Evolutionary conservation across 192 early-diverging fungal genomes (phyloP).

Genomic region (Mortierella antarctica): DNA sequence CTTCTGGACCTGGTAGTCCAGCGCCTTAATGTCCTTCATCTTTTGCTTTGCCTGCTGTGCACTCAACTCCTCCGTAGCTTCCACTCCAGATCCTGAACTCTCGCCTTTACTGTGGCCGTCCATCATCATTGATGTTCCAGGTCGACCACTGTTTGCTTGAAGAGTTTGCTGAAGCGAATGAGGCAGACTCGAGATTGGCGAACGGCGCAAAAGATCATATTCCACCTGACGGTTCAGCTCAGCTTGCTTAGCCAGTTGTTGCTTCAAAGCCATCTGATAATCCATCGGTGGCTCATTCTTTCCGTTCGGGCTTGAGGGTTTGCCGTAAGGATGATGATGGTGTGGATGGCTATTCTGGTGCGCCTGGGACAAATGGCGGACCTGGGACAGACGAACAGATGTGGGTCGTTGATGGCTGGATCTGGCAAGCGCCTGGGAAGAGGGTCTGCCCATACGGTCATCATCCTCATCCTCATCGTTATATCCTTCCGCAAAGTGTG

Average conservation of each 20-base stretch:
- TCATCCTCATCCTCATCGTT: slow-evolving; percentile 10
- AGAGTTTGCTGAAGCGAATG: slow-evolving; percentile 49
- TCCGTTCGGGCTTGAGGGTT: slow-evolving; percentile 33
- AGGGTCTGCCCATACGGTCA: slow-evolving; percentile 8
- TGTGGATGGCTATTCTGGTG: slow-evolving; percentile 54
- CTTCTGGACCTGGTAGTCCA: slow-evolving; percentile 53
- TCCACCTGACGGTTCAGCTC: slow-evolving; percentile 53
- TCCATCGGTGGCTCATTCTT: slow-evolving; percentile 46
- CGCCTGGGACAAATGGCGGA: slow-evolving; percentile 43
- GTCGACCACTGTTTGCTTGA: slow-evolving; percentile 17
- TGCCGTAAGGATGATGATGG: slow-evolving; percentile 50
- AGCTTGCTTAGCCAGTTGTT: slow-evolving; percentile 41
- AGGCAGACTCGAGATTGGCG: slow-evolving; percentile 42
- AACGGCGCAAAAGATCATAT: slow-evolving; percentile 47
- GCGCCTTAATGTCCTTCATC: slow-evolving; percentile 48
- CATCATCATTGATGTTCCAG: neutral
- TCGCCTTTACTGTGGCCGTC: neutral
- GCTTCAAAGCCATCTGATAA: slow-evolving; percentile 48
- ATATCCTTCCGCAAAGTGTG: slow-evolving; percentile 47
- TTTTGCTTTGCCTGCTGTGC: slow-evolving; percentile 38
- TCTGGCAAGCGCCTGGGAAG: slow-evolving; percentile 2
- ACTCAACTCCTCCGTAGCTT: slow-evolving; percentile 11
- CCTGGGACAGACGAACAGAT: slow-evolving; percentile 45
- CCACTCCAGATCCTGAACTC: neutral
- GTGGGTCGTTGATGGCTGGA: slow-evolving; percentile 35